A percentile compares a stretch with the other conserved stretches of the same genome.
These are phyloP conservation scores for Aspergillus niger DNA, from an alignment of 2,329 filamentous ascomycete species.

Conservation along the genomic window DNA sequence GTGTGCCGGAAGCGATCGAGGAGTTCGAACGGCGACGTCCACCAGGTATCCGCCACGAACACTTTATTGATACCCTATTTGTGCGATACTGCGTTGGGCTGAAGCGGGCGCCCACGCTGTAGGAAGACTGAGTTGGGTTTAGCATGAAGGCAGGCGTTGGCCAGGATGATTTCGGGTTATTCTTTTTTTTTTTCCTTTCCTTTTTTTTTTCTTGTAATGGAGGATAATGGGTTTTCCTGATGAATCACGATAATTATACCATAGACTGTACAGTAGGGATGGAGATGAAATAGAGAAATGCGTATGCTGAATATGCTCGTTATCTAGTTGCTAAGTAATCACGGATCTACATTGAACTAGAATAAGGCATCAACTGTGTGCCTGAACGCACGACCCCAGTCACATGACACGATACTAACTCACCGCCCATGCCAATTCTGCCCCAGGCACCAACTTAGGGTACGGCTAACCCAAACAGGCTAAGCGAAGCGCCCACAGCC, in stretches of 20 bases:
- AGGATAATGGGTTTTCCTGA: constrained; percentile 17
- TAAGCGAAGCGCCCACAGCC: constrained; percentile 45
- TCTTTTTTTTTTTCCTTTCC: not conserved
- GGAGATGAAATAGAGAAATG: not conserved
- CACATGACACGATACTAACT: not conserved
- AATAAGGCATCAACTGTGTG: not conserved
- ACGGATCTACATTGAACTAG: not conserved
- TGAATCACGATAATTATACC: constrained; percentile 27
- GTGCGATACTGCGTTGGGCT: constrained; percentile 69
- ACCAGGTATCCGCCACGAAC: constrained; percentile 83
- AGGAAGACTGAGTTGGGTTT: not conserved
- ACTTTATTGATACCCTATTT: constrained; percentile 83
- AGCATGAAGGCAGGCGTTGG: constrained; percentile 4
- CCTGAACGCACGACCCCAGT: not conserved
- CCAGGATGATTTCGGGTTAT: constrained; percentile 19
- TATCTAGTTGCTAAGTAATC: no score
- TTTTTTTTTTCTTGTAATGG: constrained; percentile 8
- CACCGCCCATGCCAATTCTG: not conserved
- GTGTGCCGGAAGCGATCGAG: constrained; percentile 74
- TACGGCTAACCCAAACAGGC: constrained; percentile 44
- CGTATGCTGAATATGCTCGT: no score
- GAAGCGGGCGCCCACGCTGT: constrained; percentile 44
- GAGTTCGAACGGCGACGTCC: constrained; percentile 72
- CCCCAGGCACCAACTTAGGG: constrained; percentile 35
- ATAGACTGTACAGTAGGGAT: constrained; percentile 25